Conservation (phyloP, 2,329 filamentous ascomycete genomes). For the Trichoderma atrobrunneum region DNA sequence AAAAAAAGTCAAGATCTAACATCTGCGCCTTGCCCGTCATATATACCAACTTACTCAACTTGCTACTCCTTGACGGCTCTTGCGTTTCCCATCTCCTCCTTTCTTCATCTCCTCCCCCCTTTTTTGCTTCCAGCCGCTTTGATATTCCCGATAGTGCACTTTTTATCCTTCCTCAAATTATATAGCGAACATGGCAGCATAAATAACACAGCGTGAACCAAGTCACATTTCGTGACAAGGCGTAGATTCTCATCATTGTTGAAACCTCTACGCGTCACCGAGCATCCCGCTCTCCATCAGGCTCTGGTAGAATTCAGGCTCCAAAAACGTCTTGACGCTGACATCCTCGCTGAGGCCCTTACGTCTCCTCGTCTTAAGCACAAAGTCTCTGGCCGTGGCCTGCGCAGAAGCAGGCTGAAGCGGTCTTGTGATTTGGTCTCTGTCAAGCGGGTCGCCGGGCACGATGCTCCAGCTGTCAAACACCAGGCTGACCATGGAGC, state of each 20-base stretch:
- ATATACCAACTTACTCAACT: background rate
- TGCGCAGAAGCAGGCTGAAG: conserved; percentile 85
- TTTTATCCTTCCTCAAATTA: background rate
- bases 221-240: background rate
- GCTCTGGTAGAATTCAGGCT: conserved; percentile 87
- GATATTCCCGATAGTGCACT: no score
- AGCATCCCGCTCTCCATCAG: conserved; percentile 86
- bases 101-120: background rate
- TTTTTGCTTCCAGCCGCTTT: background rate
- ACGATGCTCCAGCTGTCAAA: conserved; percentile 97
- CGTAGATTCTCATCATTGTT: background rate
- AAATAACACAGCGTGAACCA: background rate
- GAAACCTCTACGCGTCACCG: conserved; percentile 47
- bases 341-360: conserved; percentile 97
- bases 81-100: background rate
- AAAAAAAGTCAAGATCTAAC: background rate
- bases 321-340: conserved; percentile 91
- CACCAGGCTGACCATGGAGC: conserved; percentile 83
- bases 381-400: conserved; percentile 91
- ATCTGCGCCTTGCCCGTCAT: background rate
- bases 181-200: background rate
- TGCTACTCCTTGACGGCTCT: background rate
- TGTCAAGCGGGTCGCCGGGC: conserved; percentile 90
- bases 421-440: conserved; percentile 74
- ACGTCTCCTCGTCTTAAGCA: conserved; percentile 87